Conservation (phyloP, 352 stramenopile species). For the Elongisporangium prolatum region DNA sequence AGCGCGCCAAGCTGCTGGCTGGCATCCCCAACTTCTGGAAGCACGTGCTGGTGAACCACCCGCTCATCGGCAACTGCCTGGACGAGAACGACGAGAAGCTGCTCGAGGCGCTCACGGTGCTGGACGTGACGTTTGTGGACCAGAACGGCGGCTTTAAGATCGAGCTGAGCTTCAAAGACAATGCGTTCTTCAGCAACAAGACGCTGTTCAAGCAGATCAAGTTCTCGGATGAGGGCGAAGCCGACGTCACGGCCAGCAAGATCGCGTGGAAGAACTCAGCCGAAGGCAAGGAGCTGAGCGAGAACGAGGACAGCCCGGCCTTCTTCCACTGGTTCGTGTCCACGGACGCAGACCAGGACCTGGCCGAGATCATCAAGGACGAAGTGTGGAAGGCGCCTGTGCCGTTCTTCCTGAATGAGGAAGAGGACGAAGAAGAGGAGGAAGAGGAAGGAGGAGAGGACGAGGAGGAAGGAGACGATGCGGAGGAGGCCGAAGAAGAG, state of each 20-base stretch:
- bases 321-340: slow-evolving; percentile 72
- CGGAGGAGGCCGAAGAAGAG: slow-evolving; percentile 19
- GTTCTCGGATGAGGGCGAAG: slow-evolving; percentile 61
- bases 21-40: slow-evolving; percentile 79
- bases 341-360: slow-evolving; percentile 46
- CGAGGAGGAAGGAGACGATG: slow-evolving; percentile 26
- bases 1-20: slow-evolving; percentile 55
- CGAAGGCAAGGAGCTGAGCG: slow-evolving; percentile 44
- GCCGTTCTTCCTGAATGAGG: slow-evolving; percentile 43
- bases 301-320: slow-evolving; percentile 15
- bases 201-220: slow-evolving; percentile 69
- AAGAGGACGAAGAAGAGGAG: slow-evolving; percentile 33
- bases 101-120: slow-evolving; percentile 39
- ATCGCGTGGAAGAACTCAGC: slow-evolving; percentile 60
- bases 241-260: slow-evolving; percentile 41
- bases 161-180: slow-evolving; percentile 67
- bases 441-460: slow-evolving; percentile 34
- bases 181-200: slow-evolving; percentile 49
- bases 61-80: slow-evolving; percentile 40
- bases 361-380: slow-evolving; percentile 78
- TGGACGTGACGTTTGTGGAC: slow-evolving; percentile 64
- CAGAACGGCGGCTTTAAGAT: slow-evolving; percentile 71
- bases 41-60: slow-evolving; percentile 67
- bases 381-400: slow-evolving; percentile 75
- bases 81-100: slow-evolving; percentile 47